Conservation (phyloP, 2,329 filamentous ascomycete species). For the Microcera coccophila region DNA sequence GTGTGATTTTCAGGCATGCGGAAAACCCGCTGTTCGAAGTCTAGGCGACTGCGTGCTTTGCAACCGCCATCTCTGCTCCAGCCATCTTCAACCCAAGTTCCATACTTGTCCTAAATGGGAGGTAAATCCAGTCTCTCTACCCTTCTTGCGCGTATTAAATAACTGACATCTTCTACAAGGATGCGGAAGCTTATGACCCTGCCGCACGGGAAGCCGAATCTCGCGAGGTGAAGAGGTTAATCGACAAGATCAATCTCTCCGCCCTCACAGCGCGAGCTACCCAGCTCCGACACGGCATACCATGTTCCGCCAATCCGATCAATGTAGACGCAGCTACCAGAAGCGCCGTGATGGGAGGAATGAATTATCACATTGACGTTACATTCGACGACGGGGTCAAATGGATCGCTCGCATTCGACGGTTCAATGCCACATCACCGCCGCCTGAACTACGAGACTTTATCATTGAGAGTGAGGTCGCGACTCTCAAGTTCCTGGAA, state of each 20-base stretch:
- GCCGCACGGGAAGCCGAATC: constrained; percentile 32
- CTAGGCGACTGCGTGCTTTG: too few species aligned
- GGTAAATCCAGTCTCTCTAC: constrained; percentile 25
- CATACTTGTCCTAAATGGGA: constrained; percentile 37
- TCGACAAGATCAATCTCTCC: constrained; percentile 33
- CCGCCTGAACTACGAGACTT: constrained; percentile 31
- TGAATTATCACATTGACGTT: constrained; percentile 43
- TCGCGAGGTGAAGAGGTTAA: constrained; percentile 32
- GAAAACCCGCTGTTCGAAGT: too few species aligned
- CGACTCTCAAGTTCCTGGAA: constrained; percentile 39
- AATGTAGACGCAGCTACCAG: constrained; percentile 33
- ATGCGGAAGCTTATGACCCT: constrained; percentile 33
- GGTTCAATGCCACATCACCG: constrained; percentile 39
- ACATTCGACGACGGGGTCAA: constrained; percentile 39
- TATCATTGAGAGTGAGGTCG: constrained; percentile 38
- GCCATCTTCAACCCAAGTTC: constrained; percentile 21
- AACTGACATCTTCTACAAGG: constrained; percentile 23
- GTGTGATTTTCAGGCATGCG: too few species aligned
- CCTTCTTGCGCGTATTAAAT: constrained; percentile 8
- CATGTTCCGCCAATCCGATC: constrained; percentile 34
- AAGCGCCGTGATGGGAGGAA: constrained; percentile 40
- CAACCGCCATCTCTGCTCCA: too few species aligned
- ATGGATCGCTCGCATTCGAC: constrained; percentile 42
- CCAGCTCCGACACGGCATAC: constrained; percentile 32
- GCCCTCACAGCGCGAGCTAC: constrained; percentile 37